These are phyloP conservation scores for Volvariella volvacea DNA, from an alignment of 1,284 basidiomycete genomes.

Conservation along the genomic window DNA sequence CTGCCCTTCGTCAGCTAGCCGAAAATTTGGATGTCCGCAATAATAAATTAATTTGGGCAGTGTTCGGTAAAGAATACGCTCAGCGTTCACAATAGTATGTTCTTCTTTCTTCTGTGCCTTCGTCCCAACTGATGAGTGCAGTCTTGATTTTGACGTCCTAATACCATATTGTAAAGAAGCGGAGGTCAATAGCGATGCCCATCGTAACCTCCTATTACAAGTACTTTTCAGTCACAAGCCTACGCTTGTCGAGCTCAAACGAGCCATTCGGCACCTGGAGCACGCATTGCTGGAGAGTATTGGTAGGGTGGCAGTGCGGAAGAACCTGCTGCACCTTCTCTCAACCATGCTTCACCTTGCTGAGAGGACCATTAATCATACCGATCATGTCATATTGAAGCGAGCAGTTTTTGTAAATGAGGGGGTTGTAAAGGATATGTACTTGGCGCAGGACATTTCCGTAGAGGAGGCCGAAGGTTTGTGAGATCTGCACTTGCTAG, in stretches of 20 bases:
- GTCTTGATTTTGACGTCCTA: conserved; percentile 37
- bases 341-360: conserved; percentile 26
- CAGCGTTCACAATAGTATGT: conserved; percentile 23
- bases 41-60: conserved; percentile 33
- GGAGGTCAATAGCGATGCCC: conserved; percentile 18
- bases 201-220: conserved; percentile 21
- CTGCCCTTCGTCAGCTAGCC: conserved; percentile 35
- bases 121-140: conserved; percentile 14
- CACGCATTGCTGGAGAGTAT: conserved; percentile 26
- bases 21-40: conserved; percentile 36
- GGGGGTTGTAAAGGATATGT: conserved; percentile 21
- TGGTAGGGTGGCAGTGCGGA: conserved; percentile 13
- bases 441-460: conserved; percentile 21
- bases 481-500: conserved; percentile 1
- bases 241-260: conserved; percentile 22
- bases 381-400: conserved; percentile 31
- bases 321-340: conserved; percentile 27
- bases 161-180: conserved; percentile 31
- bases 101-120: neutral
- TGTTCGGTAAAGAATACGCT: conserved; percentile 16
- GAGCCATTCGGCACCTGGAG: conserved; percentile 29
- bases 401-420: conserved; percentile 27
- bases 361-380: conserved; percentile 14
- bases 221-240: conserved; percentile 20
- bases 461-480: conserved; percentile 25